Base-by-base conservation (phyloP, 2,329 filamentous ascomycete species). In the Aureobasidium sp. region DNA sequence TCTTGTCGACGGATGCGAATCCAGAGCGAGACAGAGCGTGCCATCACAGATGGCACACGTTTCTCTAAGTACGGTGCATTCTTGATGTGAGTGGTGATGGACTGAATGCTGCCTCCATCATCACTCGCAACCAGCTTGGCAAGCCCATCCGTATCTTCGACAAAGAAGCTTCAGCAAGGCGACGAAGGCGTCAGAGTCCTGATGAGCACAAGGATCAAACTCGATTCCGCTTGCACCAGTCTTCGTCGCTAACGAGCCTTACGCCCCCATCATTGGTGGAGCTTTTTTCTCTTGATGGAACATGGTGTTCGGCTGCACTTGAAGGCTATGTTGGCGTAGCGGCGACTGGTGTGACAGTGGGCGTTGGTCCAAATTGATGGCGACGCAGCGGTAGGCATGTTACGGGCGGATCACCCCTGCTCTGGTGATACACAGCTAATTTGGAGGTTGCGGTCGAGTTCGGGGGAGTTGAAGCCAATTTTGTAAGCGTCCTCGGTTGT, bases 191-290 rank as follows among this genome's bases (percentile, higher is more conserved):
- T 76, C 64, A 53, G 76, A 71, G 45, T 81, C 77, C 1, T 80
- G 79, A n/a, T 70, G 70, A 15, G 71, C 68, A 30, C 29, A 5
- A 29, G 42, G 32, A 49, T 50, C 15, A 9, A 37, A 11, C 39
- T 47, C 30, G 21, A 57, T 27, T 8, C 13, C 15, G 25, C 25
- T 42, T 6, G 36, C 36, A 21, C 45, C 36, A 0, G 91, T 47
- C 93, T 21, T 90, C 91, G 64, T 94, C 94, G 74, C 97, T 97
- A 66, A 94, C 93, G 16, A 99, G 83, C 61, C 97, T 80, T 5
- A 91, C 91, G 30, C 97, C 85, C 0, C 92, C 97, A 78, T 99
- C 94, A 77, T 97, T 99, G 63, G 94, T 97, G 64, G 90, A 96
- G 8, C 91, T 97, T 76, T 97, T 93, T 63, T 6, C 93, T 93